phyloP scores from a whole-genome alignment of 2,329 filamentous ascomycete species.

The Amauroascus niger region DNA sequence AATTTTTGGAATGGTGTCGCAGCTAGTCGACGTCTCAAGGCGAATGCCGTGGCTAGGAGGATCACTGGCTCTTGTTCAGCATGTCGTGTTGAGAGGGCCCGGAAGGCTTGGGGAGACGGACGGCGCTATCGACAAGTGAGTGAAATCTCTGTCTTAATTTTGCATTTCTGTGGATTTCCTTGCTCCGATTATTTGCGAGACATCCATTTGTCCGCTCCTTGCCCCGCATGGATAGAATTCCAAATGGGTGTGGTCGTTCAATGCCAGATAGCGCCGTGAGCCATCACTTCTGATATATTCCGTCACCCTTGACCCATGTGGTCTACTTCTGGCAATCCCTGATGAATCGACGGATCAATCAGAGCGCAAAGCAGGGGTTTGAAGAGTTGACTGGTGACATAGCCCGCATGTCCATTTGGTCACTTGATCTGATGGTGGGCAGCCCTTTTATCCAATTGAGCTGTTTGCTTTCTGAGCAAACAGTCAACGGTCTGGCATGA shows the following conservation, averaged over 20 bases:
- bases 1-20: constrained; percentile 63
- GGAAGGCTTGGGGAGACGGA: constrained; percentile 65
- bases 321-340: constrained; percentile 10
- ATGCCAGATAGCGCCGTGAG: constrained; percentile 7
- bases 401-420: constrained; percentile 49
- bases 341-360: constrained; percentile 15
- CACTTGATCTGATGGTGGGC: constrained; percentile 48
- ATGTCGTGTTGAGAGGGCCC: constrained; percentile 61
- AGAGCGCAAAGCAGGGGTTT: constrained; percentile 24
- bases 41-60: constrained; percentile 90
- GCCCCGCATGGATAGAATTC: constrained; percentile 3
- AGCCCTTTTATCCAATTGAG: constrained; percentile 14
- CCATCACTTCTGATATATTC: constrained; percentile 4
- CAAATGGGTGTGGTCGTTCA: constrained; percentile 4
- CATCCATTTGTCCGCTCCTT: constrained; percentile 6
- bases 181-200: constrained; percentile 10
- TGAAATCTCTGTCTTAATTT: constrained; percentile 22
- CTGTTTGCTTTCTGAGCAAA: constrained; percentile 10
- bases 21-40: constrained; percentile 60
- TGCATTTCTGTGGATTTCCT: constrained; percentile 19
- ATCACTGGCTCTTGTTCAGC: constrained; percentile 63
- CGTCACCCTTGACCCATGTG: background rate
- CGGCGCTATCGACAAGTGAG: constrained; percentile 85
- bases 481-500: background rate
- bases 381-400: constrained; percentile 17